Conservation (phyloP, 2,329 filamentous ascomycete genomes). For the Myriosclerotinia curreyana region DNA sequence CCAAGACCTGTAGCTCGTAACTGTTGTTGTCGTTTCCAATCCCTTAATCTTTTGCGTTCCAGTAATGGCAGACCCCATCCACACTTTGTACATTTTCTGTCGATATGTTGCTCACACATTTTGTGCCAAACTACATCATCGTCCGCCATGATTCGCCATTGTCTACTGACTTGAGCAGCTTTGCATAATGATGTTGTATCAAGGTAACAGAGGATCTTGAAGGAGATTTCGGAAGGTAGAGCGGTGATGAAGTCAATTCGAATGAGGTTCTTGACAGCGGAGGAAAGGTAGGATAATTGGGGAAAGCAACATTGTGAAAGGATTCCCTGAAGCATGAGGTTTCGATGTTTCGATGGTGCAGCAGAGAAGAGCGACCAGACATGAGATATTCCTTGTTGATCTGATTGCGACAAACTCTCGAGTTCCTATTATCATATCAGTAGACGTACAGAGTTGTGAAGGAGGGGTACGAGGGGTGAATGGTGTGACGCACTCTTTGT, state of each 20-base stretch:
- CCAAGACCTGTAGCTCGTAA: constrained; percentile 60
- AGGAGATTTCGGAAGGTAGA: constrained; percentile 83
- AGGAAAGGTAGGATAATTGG: constrained; percentile 88
- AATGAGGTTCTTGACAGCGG: constrained; percentile 87
- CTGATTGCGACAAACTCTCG: constrained; percentile 73
- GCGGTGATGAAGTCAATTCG: constrained; percentile 95
- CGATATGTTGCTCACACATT: constrained; percentile 97
- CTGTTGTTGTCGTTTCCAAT: constrained; percentile 75
- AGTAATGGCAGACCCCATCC: constrained; percentile 90
- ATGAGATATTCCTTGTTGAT: constrained; percentile 94
- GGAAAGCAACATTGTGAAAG: constrained; percentile 97
- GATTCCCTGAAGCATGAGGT: constrained; percentile 94
- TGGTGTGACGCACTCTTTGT: constrained; percentile 63
- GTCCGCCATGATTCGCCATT: constrained; percentile 88
- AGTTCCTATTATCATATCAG: constrained; percentile 58
- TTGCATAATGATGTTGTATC: constrained; percentile 95
- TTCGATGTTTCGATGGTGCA: constrained; percentile 87
- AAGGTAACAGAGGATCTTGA: constrained; percentile 88
- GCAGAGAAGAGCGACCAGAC: constrained; percentile 98
- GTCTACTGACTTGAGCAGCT: constrained; percentile 85
- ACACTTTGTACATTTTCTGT: constrained; percentile 89
- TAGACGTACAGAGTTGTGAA: background rate
- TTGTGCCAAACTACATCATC: constrained; percentile 97
- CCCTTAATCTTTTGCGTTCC: constrained; percentile 81
- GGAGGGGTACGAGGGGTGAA: background rate